These are phyloP conservation scores for Oryza australiensis DNA, from an alignment of 176 grass and related monocot species.

Conservation along the genomic window DNA sequence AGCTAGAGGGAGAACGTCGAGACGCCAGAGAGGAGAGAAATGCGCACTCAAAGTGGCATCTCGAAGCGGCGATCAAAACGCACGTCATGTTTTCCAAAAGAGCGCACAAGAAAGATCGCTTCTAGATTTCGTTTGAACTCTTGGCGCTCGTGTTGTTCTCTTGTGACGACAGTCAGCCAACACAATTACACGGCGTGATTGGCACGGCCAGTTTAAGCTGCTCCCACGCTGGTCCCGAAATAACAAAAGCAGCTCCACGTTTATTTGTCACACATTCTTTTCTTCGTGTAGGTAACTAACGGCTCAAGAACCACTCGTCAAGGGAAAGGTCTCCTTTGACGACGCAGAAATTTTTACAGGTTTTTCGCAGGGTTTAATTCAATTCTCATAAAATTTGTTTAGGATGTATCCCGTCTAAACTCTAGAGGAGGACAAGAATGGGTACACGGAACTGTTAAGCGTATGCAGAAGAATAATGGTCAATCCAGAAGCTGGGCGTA, in stretches of 20 bases:
- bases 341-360: neutral
- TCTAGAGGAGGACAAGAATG: neutral
- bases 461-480: neutral
- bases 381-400: neutral
- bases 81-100: slow-evolving; percentile 20
- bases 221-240: neutral
- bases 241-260: neutral
- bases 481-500: neutral
- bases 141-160: neutral
- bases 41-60: slow-evolving; percentile 6
- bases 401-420: no score
- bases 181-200: neutral
- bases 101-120: slow-evolving; percentile 6
- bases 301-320: neutral
- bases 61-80: slow-evolving; percentile 12
- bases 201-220: neutral
- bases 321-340: neutral
- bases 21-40: neutral
- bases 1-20: neutral
- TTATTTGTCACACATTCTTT: neutral
- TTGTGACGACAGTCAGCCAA: neutral
- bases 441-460: no score
- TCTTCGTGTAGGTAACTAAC: neutral
- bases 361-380: neutral
- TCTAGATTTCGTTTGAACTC: slow-evolving; percentile 44